Evolutionary conservation across 495 filamentous ascomycete genomes (phyloP).

Genomic region (Talaromyces thailandensis): DNA sequence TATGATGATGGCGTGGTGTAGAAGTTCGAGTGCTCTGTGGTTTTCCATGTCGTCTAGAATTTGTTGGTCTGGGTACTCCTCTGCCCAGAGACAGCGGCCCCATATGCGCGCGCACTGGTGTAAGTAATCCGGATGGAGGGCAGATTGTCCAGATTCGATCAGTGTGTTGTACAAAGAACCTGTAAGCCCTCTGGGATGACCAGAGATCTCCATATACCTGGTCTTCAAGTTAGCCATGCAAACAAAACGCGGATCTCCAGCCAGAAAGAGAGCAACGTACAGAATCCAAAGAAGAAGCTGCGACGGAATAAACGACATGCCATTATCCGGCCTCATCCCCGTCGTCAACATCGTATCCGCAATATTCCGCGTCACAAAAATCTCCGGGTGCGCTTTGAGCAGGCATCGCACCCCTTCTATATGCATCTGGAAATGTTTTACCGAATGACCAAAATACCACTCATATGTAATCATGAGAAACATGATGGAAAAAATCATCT

Average conservation of each 20-base stretch:
- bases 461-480: slow-evolving; percentile 35
- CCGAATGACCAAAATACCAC: slow-evolving; percentile 33
- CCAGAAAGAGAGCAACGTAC: slow-evolving; percentile 12
- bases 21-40: slow-evolving; percentile 28
- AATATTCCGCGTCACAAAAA: slow-evolving; percentile 27
- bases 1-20: slow-evolving; percentile 25
- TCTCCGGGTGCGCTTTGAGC: slow-evolving; percentile 27
- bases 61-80: slow-evolving; percentile 36
- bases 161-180: slow-evolving; percentile 33
- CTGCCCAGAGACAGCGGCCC: slow-evolving; percentile 36
- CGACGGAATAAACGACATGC: slow-evolving; percentile 29
- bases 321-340: slow-evolving; percentile 12
- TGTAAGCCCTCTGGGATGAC: slow-evolving; percentile 23
- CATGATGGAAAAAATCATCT: slow-evolving; percentile 33
- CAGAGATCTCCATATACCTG: slow-evolving; percentile 32
- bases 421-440: slow-evolving; percentile 33
- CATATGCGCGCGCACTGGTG: slow-evolving; percentile 32
- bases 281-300: slow-evolving; percentile 33
- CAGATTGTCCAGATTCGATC: slow-evolving; percentile 24
- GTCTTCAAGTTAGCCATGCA: slow-evolving; percentile 1
- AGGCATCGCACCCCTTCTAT: slow-evolving; percentile 32
- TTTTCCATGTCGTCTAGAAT: slow-evolving; percentile 42
- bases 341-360: slow-evolving; percentile 23
- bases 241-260: neutral
- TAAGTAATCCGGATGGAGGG: slow-evolving; percentile 30